Evolutionary conservation across 2,329 filamentous ascomycete species (phyloP), one percentile per base, ranked within the genome.

Genomic region (Drechslerella dactyloides): DNA sequence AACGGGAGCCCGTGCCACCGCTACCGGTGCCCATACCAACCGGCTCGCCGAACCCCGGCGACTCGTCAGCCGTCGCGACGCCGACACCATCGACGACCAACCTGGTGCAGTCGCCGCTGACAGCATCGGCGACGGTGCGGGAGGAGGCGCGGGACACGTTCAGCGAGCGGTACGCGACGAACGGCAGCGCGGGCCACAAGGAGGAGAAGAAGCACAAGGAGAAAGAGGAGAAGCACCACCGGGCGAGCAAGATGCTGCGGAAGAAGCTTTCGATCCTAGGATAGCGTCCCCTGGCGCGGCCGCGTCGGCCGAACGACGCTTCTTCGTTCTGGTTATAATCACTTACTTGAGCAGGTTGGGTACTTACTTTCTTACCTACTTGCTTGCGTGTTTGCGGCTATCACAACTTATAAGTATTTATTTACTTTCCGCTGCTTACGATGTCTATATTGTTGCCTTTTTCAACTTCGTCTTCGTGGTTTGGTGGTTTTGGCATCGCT

Each of bases 181-280:
- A 61, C 19, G 60, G 68, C 30, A 51, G 40, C 19, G 33, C 40
- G 1, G 54, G 48, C 15, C 54, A 53, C 8, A 58, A 70, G 17
- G 58, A 70, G 23, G 60, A 72, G 21, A 63, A 64, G 54, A 70
- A 70, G 42, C 46, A 63, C 21, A 30, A 62, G 30, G 59, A 64
- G 27, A 72, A 72, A 33, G 60, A 72, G 40, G 68, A 65, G 44
- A 61, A 65, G 23, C 60, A 65, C 27, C 68, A 72, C 44, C 50
- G 68, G 50, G 51, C 68, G 27, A 72, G 60, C 37, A 72, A 72
- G 56, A 72, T 72, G 46, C 55, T 72, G 30, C 60, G 68, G 51
- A 72, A 72, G 68, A 72, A 72, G 68, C 60, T 72, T 30, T 72
- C 68, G 40, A 72, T 72, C 27, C 51, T 72, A 42, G 68, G 68